Percentiles rank a stretch among this genome's conserved stretches.
Conservation (phyloP, 2,329 filamentous ascomycete genomes). For the Gaeumannomyces tritici region DNA sequence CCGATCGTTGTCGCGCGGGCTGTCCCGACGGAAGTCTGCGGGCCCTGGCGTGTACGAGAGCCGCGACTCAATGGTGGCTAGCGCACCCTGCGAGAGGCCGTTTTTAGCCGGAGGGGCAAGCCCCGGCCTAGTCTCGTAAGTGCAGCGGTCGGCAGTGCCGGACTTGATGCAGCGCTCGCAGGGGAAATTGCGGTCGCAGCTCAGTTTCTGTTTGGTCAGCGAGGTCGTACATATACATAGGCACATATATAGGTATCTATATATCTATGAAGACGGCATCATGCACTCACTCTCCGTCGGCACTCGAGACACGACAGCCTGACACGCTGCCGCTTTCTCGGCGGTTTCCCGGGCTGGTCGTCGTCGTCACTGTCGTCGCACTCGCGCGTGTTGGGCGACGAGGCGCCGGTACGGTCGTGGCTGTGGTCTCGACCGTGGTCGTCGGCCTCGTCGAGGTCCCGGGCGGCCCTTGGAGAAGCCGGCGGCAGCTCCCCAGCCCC, state of each 20-base stretch:
- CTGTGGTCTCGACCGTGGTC: not conserved
- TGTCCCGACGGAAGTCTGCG: conserved; percentile 26
- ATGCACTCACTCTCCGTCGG: conserved; percentile 29
- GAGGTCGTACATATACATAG: not conserved
- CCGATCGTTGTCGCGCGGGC: conserved; percentile 42
- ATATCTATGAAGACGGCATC: no score
- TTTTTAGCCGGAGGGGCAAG: conserved; percentile 30
- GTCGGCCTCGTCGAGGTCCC: not conserved
- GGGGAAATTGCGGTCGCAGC: conserved; percentile 51
- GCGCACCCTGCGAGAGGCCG: conserved; percentile 31
- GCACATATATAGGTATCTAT: no score
- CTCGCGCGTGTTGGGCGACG: conserved; percentile 2
- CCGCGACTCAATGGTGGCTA: conserved; percentile 33
- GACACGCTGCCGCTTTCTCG: conserved; percentile 50
- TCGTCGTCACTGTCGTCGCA: conserved; percentile 4
- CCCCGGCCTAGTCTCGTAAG: conserved; percentile 42
- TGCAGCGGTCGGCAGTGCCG: conserved; percentile 49
- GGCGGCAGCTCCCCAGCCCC: not conserved
- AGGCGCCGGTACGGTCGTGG: not conserved
- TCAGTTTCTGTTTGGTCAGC: conserved; percentile 32
- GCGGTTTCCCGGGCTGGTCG: conserved; percentile 19
- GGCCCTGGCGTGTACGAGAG: conserved; percentile 26
- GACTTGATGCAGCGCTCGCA: conserved; percentile 55
- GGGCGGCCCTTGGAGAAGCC: conserved; percentile 1
- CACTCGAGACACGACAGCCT: conserved; percentile 52